Percentiles rank a stretch among this genome's conserved stretches.
These are phyloP conservation scores for Globisporangium spinosum DNA, from an alignment of 352 stramenopile species.

Conservation along the genomic window DNA sequence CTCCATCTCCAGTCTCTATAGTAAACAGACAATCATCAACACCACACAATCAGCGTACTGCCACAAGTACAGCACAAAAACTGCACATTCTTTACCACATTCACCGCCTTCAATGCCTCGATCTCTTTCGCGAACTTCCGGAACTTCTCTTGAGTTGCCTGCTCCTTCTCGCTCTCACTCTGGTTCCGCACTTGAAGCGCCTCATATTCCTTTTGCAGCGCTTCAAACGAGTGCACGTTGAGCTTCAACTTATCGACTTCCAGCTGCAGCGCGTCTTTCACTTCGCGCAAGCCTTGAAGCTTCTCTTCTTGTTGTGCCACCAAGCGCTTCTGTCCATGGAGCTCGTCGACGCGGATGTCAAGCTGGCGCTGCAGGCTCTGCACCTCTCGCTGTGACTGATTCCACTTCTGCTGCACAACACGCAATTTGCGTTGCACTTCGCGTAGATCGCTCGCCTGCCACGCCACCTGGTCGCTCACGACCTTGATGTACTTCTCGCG, in stretches of 20 bases:
- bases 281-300: conserved; percentile 24
- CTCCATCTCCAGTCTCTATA: conserved; percentile 47
- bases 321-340: conserved; percentile 39
- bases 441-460: conserved; percentile 61
- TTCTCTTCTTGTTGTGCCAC: conserved; percentile 23
- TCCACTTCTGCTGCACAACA: conserved; percentile 36
- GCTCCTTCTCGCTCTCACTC: conserved; percentile 26
- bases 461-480: conserved; percentile 66
- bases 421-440: conserved; percentile 48
- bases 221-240: conserved; percentile 29
- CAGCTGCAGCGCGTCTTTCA: conserved; percentile 31
- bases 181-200: conserved; percentile 30
- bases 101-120: conserved; percentile 31
- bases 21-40: background rate
- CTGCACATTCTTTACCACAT: conserved; percentile 4
- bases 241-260: conserved; percentile 35
- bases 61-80: background rate
- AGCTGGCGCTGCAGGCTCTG: conserved; percentile 38
- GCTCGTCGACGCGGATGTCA: conserved; percentile 37
- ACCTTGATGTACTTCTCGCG: conserved; percentile 70
- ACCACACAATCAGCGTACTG: conserved; percentile 2
- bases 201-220: conserved; percentile 39
- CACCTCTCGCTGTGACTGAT: conserved; percentile 38
- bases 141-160: conserved; percentile 17
- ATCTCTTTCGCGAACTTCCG: conserved; percentile 28